Conservation (phyloP, 805 yeast species). For the Kazachstania martiniae region DNA sequence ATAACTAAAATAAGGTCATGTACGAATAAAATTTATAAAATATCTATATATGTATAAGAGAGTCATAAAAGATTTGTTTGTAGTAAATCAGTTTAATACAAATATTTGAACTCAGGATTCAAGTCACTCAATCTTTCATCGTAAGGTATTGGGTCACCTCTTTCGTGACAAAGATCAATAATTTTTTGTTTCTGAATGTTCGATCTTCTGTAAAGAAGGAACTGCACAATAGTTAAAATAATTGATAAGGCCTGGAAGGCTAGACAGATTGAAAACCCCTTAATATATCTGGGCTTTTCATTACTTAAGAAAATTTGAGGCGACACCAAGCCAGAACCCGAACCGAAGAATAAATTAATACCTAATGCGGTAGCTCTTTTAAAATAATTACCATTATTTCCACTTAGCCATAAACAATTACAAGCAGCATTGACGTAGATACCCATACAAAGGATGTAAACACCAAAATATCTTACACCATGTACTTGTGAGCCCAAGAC, state of each 20-base stretch:
- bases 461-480: constrained; percentile 31
- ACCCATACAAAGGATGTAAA: constrained; percentile 31
- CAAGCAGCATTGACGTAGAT: constrained; percentile 32
- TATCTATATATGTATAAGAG: background rate
- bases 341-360: constrained; percentile 28
- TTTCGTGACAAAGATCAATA: constrained; percentile 23
- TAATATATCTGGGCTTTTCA: constrained; percentile 32
- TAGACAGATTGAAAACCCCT: constrained; percentile 33
- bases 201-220: constrained; percentile 26
- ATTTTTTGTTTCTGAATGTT: constrained; percentile 29
- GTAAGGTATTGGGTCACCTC: constrained; percentile 27
- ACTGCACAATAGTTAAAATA: constrained; percentile 25
- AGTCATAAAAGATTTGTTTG: too few species aligned
- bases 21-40: too few species aligned
- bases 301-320: constrained; percentile 29
- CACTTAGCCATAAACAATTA: constrained; percentile 32
- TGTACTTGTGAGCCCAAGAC: constrained; percentile 24
- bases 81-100: constrained; percentile 34
- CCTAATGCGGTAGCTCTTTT: constrained; percentile 33
- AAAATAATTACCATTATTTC: constrained; percentile 31
- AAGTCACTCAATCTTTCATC: constrained; percentile 27
- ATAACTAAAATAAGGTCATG: too few species aligned
- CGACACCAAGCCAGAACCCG: constrained; percentile 30
- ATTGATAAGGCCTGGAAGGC: constrained; percentile 36
- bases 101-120: constrained; percentile 37